Evolutionary conservation across 306 rosid genomes (phyloP).

Genomic region (Cicer cuneatum): DNA sequence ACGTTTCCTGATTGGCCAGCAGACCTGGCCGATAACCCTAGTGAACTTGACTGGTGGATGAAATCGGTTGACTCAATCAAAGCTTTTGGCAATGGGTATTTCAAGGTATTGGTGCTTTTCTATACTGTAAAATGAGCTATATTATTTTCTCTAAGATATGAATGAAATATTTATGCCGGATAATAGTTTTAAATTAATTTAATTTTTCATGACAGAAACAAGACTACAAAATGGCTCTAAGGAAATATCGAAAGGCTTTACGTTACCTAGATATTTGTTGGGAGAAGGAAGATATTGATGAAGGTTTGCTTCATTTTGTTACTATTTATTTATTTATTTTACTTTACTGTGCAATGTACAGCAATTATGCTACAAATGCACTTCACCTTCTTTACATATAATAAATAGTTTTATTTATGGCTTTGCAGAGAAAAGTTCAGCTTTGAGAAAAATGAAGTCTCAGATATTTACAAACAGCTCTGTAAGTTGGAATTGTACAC

Average conservation of each 20-base stretch:
- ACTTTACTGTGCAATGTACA: constrained; percentile 10
- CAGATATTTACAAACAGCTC: constrained; percentile 94
- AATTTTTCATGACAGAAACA: constrained; percentile 61
- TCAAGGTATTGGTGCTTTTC: constrained; percentile 61
- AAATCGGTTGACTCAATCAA: constrained; percentile 74
- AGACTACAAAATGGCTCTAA: constrained; percentile 80
- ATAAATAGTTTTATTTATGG: constrained; percentile 30
- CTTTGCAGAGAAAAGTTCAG: constrained; percentile 71
- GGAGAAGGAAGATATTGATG: constrained; percentile 92
- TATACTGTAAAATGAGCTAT: constrained; percentile 7
- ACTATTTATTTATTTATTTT: neutral
- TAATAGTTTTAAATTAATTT: constrained; percentile 3
- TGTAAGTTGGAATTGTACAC: constrained; percentile 60
- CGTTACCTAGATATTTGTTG: constrained; percentile 90
- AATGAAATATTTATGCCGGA: constrained; percentile 13
- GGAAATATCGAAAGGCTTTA: constrained; percentile 81
- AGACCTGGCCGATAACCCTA: constrained; percentile 71
- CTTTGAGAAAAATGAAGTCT: constrained; percentile 82
- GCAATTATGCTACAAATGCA: constrained; percentile 16
- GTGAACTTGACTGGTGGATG: constrained; percentile 85
- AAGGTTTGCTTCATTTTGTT: constrained; percentile 56
- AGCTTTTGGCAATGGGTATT: constrained; percentile 72
- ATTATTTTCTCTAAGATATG: constrained; percentile 6
- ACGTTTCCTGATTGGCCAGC: constrained; percentile 90
- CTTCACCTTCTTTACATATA: neutral